phyloP scores from a whole-genome alignment of 1,284 basidiomycete species.

The Grifola frondosa region DNA sequence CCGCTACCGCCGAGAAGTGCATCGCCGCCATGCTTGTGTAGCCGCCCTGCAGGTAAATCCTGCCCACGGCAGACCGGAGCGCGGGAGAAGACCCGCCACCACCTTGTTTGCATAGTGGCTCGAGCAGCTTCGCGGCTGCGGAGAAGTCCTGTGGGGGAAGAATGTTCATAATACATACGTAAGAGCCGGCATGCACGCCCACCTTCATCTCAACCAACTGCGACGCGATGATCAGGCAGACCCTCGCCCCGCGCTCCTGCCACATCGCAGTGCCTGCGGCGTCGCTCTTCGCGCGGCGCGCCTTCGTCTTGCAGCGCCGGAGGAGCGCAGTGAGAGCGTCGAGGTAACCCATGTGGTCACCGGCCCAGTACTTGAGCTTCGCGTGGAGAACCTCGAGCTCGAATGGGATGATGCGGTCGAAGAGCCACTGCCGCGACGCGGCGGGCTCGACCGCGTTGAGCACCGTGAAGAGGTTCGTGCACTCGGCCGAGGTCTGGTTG shows the following conservation, averaged over 20 bases:
- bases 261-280: slow-evolving; percentile 62
- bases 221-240: slow-evolving; percentile 69
- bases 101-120: slow-evolving; percentile 54
- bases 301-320: slow-evolving; percentile 67
- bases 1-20: slow-evolving; percentile 52
- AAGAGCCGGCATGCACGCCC: neutral
- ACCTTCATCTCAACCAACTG: slow-evolving; percentile 66
- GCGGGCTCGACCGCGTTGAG: slow-evolving; percentile 57
- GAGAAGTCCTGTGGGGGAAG: slow-evolving; percentile 55
- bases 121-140: slow-evolving; percentile 62
- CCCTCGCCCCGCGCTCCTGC: slow-evolving; percentile 71
- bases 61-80: slow-evolving; percentile 63
- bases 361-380: slow-evolving; percentile 71
- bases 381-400: slow-evolving; percentile 77
- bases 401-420: slow-evolving; percentile 68
- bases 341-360: slow-evolving; percentile 72
- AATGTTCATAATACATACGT: neutral
- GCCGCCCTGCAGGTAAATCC: slow-evolving; percentile 75
- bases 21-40: slow-evolving; percentile 53
- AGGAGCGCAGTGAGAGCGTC: slow-evolving; percentile 80
- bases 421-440: slow-evolving; percentile 48
- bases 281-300: slow-evolving; percentile 42
- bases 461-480: slow-evolving; percentile 74
- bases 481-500: slow-evolving; percentile 79
- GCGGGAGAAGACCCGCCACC: slow-evolving; percentile 43